phyloP scores from a whole-genome alignment of 177 flowering plant species.

The Telopea speciosissima region DNA sequence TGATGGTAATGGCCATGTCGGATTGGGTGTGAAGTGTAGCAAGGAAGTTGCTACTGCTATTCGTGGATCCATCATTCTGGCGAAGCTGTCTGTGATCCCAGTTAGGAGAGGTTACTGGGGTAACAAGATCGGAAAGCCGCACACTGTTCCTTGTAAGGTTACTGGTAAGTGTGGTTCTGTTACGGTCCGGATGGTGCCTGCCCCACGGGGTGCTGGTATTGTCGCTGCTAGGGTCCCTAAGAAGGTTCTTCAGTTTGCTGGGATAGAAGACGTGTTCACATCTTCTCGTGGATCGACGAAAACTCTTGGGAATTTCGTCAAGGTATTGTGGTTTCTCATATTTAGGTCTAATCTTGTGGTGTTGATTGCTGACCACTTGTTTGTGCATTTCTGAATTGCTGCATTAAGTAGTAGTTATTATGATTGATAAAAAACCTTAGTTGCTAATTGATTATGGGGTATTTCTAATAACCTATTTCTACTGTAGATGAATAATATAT shows the following conservation, averaged over 20 bases:
- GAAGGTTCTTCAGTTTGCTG: slow-evolving; percentile 50
- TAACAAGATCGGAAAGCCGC: slow-evolving; percentile 46
- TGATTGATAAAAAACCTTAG: too few species aligned
- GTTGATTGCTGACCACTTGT: neutral
- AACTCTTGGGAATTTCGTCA: slow-evolving; percentile 43
- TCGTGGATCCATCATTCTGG: slow-evolving; percentile 32
- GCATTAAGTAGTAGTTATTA: too few species aligned
- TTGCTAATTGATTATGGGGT: too few species aligned
- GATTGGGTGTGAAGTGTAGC: slow-evolving; percentile 43
- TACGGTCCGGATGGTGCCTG: slow-evolving; percentile 44
- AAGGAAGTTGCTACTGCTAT: slow-evolving; percentile 50
- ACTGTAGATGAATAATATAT: too few species aligned
- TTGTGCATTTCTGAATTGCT: neutral
- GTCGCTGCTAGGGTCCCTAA: slow-evolving; percentile 46
- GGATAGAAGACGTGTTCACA: slow-evolving; percentile 45
- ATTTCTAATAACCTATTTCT: too few species aligned
- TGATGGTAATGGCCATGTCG: slow-evolving; percentile 44
- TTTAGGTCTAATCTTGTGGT: neutral
- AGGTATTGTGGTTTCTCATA: slow-evolving; percentile 18
- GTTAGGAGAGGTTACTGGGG: slow-evolving; percentile 50
- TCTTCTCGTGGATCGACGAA: slow-evolving; percentile 41
- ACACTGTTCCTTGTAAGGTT: slow-evolving; percentile 46
- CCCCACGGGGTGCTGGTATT: slow-evolving; percentile 43
- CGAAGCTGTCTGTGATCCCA: slow-evolving; percentile 39
- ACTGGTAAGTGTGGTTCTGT: slow-evolving; percentile 48